A percentile compares a stretch with the other conserved stretches of the same genome.
phyloP scores from a whole-genome alignment of 2,329 filamentous ascomycete species.

The Exophiala mesophila region DNA sequence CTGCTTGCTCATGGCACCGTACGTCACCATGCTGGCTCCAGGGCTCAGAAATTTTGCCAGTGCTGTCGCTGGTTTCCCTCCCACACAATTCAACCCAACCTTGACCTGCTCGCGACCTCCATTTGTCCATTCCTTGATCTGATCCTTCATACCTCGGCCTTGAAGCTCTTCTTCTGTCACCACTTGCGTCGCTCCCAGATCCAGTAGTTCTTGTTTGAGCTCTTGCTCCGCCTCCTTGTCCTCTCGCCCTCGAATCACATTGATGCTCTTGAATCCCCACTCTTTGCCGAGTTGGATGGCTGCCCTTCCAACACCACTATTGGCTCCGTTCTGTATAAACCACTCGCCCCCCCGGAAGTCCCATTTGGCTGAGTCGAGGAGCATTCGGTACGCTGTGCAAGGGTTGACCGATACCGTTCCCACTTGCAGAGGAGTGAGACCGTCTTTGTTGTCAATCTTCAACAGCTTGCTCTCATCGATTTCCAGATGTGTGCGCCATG shows the following conservation, averaged over 20 bases:
- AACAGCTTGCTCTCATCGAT: constrained; percentile 58
- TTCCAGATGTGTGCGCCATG: constrained; percentile 88
- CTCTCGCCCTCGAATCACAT: constrained; percentile 72
- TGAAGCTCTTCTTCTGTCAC: constrained; percentile 57
- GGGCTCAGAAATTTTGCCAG: constrained; percentile 69
- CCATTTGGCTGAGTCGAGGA: constrained; percentile 66
- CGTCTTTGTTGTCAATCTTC: constrained; percentile 64
- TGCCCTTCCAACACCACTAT: constrained; percentile 84
- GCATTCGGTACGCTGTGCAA: constrained; percentile 88
- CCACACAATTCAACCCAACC: constrained; percentile 88
- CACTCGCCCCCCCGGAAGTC: constrained; percentile 69
- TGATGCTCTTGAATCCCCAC: constrained; percentile 89
- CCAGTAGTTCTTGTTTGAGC: constrained; percentile 56
- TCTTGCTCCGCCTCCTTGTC: constrained; percentile 53
- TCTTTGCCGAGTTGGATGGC: constrained; percentile 80
- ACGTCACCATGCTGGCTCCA: constrained; percentile 76
- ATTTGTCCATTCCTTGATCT: constrained; percentile 63
- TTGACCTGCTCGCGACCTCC: constrained; percentile 66
- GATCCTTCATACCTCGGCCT: constrained; percentile 39
- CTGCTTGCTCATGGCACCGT: constrained; percentile 90
- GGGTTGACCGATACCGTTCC: constrained; percentile 91
- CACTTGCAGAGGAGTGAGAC: constrained; percentile 69
- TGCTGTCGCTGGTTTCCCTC: constrained; percentile 74
- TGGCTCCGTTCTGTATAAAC: constrained; percentile 97
- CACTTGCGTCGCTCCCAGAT: constrained; percentile 59